phyloP scores from a whole-genome alignment of 192 early-diverging fungal species.

The Coemansia sp. region DNA sequence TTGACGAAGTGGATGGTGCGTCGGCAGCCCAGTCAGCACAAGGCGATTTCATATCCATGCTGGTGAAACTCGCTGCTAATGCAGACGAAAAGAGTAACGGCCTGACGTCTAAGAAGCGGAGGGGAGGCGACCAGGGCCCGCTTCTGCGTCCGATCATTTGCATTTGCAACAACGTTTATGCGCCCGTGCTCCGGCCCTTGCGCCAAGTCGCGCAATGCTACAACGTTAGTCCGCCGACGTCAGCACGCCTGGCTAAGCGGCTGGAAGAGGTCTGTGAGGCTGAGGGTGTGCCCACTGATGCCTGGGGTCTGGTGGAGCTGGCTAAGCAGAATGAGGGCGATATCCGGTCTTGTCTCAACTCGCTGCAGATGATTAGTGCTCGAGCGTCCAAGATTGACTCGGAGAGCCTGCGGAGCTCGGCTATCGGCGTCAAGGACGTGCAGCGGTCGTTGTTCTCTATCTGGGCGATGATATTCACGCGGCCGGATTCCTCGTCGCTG shows the following conservation, averaged over 20 bases:
- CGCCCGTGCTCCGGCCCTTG: constrained; percentile 82
- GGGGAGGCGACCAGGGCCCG: constrained; percentile 32
- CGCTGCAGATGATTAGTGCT: constrained; percentile 64
- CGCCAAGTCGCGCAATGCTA: constrained; percentile 74
- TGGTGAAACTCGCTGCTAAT: constrained; percentile 65
- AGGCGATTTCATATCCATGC: constrained; percentile 76
- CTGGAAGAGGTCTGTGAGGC: constrained; percentile 77
- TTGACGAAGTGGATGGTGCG: constrained; percentile 97
- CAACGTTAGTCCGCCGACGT: constrained; percentile 68
- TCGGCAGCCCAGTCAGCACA: constrained; percentile 69
- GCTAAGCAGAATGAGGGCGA: constrained; percentile 83
- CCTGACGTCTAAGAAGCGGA: neutral
- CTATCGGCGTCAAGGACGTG: constrained; percentile 80
- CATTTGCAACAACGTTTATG: constrained; percentile 97
- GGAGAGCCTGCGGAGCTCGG: constrained; percentile 54
- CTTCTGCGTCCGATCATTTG: constrained; percentile 94
- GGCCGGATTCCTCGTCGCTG: constrained; percentile 26
- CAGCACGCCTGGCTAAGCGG: constrained; percentile 68
- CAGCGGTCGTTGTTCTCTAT: constrained; percentile 74
- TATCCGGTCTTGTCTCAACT: constrained; percentile 85
- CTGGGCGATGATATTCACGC: constrained; percentile 81
- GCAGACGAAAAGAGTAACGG: neutral
- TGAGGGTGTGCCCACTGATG: constrained; percentile 74
- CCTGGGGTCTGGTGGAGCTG: constrained; percentile 73
- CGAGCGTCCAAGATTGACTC: constrained; percentile 32